Evolutionary conservation across 805 yeast genomes (phyloP).

Genomic region (Zygosaccharomyces rouxii): DNA sequence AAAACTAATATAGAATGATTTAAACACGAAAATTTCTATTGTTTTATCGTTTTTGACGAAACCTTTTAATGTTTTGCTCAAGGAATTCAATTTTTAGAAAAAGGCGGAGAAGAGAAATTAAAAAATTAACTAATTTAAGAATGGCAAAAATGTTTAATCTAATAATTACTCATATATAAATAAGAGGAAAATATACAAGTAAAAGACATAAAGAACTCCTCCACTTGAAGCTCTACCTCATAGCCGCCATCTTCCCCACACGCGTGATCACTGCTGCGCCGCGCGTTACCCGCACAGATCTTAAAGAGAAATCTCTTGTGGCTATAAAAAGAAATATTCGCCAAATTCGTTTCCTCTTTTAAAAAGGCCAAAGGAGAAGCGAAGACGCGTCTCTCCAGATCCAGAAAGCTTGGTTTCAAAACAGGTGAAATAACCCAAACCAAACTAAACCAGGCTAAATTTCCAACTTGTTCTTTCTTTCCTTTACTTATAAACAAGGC

Average conservation of each 20-base stretch:
- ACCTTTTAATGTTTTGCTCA: neutral
- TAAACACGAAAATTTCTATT: no score
- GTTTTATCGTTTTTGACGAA: no score
- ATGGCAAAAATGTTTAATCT: no score
- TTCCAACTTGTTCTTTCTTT: neutral
- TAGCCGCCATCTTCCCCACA: no score
- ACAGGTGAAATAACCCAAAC: neutral
- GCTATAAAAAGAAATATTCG: neutral
- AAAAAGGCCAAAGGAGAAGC: neutral
- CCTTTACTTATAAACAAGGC: neutral
- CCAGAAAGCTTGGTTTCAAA: neutral
- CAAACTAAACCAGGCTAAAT: neutral
- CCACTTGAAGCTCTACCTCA: no score
- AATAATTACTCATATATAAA: no score
- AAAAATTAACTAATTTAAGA: no score
- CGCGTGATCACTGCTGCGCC: neutral
- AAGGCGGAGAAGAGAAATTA: no score
- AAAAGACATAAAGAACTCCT: no score
- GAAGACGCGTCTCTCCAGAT: neutral
- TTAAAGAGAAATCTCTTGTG: neutral
- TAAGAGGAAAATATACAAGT: no score
- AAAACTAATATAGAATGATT: no score
- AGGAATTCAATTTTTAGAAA: no score
- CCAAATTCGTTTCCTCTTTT: neutral
- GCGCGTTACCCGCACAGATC: constrained; percentile 3